phyloP scores from a whole-genome alignment of 129 eudicot species.

The Ambrosia artemisiifolia region DNA sequence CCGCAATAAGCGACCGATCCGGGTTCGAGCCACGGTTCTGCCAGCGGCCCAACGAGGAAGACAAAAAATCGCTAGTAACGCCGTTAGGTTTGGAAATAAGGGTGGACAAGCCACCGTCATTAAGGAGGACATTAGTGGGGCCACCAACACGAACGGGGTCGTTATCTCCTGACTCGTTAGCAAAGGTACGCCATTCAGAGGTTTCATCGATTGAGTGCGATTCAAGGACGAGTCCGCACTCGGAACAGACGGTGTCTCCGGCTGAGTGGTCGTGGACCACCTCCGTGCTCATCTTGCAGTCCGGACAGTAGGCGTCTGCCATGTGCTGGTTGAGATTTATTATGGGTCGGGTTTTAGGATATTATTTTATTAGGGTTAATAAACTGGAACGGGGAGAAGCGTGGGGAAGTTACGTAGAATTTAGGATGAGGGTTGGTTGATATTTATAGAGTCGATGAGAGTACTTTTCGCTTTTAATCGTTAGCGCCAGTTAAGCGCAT shows the following conservation, averaged over 20 bases:
- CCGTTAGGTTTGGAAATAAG: conserved; percentile 52
- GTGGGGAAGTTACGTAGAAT: conserved; percentile 13
- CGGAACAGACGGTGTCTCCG: conserved; percentile 82
- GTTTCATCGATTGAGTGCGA: conserved; percentile 76
- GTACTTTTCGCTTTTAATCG: no score
- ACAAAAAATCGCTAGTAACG: conserved; percentile 29
- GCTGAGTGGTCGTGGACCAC: conserved; percentile 72
- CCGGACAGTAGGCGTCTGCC: conserved; percentile 50
- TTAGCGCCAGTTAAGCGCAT: no score
- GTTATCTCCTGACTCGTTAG: conserved; percentile 56
- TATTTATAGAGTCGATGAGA: no score
- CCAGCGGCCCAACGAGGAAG: conserved; percentile 45
- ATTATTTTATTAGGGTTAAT: neutral
- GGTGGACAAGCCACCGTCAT: conserved; percentile 53
- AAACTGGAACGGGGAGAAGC: neutral
- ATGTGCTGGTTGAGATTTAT: neutral
- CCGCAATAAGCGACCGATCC: conserved; percentile 48
- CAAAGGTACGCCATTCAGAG: conserved; percentile 82
- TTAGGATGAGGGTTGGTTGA: no score
- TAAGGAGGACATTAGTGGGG: conserved; percentile 54
- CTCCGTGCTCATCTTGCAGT: conserved; percentile 73
- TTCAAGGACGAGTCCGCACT: conserved; percentile 80
- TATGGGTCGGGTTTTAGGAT: neutral
- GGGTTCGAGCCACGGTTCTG: conserved; percentile 68
- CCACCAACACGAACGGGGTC: conserved; percentile 90